Evolutionary conservation across 1,284 basidiomycete genomes (phyloP), one percentile per base, ranked within the genome.

Genomic region (Cystobasidiaceae sp.): DNA sequence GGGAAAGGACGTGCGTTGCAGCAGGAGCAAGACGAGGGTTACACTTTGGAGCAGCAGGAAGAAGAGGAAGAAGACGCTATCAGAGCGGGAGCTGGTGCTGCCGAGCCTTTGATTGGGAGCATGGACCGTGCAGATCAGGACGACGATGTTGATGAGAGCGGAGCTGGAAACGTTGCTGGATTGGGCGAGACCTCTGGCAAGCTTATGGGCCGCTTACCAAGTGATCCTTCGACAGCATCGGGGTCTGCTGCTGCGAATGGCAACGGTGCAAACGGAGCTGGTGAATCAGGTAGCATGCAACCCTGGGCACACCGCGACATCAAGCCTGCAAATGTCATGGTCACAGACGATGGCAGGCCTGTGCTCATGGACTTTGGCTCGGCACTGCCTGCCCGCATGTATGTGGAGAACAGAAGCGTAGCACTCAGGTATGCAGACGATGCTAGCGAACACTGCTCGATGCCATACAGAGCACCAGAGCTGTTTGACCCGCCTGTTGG

Each of bases 331-430:
- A 98, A 98, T 76, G 83, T 98, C 65, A 98, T 98, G 93, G 83
- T 98, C 64, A 82, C 90, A 5, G 93, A 97, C 73, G 90, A 96
- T 66, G 90, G 89, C 4, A 84, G 85, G 11, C 89, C 93, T 0
- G 89, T 98, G 69, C 83, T 99, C 17, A 98, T 98, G 94, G 94
- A 99, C 79, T 94, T 99, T 78, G 94, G 94, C 15, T 94, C 90
- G 69, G 85, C 86, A 4, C 80, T 86, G 73, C 87, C 86, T 72
- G 92, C 92, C 7, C 82, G 90, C 39, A 83, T 94, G 62, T 81
- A 80, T 49, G 83, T 94, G 67, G 83, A 87, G 67, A 90, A 84
- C 60, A 84, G 94, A 46, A 86, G 86, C 19, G 88, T 93, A 74
- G 94, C 94, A 0, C 77, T 96, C 37, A 74, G 88, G 21, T 90